Percentiles rank a stretch among this genome's conserved stretches.
phyloP scores from a whole-genome alignment of 345 rosid species.

The Trapa bicornis region DNA sequence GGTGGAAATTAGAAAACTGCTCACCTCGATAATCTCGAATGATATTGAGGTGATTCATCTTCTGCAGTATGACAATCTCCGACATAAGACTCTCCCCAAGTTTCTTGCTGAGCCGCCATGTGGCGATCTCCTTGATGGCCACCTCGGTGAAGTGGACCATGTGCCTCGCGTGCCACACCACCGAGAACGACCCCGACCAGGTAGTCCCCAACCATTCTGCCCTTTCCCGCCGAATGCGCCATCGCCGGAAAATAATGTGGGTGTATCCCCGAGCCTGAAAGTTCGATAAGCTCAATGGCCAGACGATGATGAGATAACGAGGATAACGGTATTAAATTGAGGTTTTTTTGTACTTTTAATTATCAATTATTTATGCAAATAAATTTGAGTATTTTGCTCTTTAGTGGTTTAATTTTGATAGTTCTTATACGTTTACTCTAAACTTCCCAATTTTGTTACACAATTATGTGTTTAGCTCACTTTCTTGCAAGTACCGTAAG shows the following conservation, averaged over 20 bases:
- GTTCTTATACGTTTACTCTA: too few species aligned
- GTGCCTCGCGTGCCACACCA: conserved; percentile 86
- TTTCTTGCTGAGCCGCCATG: conserved; percentile 3
- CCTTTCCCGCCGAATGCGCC: conserved; percentile 57
- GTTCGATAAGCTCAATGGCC: not conserved
- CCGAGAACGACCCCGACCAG: conserved; percentile 92
- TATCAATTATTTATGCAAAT: too few species aligned
- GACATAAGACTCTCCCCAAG: conserved; percentile 10
- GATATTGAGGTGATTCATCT: conserved; percentile 3
- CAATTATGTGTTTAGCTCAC: too few species aligned
- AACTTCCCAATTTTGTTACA: too few species aligned
- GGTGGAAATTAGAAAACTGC: not conserved
- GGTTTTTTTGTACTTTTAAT: not conserved
- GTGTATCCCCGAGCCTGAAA: not conserved
- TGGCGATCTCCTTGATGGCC: not conserved
- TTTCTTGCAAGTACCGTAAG: too few species aligned
- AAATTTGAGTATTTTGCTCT: too few species aligned
- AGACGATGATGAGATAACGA: not conserved
- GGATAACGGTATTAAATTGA: not conserved
- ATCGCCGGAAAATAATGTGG: conserved; percentile 14
- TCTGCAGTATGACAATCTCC: not conserved
- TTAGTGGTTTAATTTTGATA: too few species aligned
- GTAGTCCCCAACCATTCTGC: conserved; percentile 80
- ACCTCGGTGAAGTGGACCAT: conserved; percentile 70
- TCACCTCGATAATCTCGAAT: conserved; percentile 5